These are phyloP conservation scores for Aspergillus calidoustus DNA, from an alignment of 2,329 filamentous ascomycete species.

Conservation along the genomic window DNA sequence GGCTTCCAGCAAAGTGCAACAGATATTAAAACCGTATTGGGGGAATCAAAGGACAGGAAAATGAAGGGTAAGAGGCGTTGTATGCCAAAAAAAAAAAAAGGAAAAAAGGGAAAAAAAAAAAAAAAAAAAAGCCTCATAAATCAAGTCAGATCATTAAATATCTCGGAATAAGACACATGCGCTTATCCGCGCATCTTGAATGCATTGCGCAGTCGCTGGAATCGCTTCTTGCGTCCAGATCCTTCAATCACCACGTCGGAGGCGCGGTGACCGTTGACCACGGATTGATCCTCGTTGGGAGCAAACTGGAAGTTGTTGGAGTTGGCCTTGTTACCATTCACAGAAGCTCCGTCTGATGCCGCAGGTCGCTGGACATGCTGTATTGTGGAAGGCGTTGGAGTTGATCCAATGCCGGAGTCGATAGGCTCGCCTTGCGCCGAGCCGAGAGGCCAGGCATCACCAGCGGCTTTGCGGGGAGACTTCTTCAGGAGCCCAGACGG, in stretches of 20 bases:
- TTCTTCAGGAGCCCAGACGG: conserved; percentile 37
- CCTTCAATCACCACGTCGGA: conserved; percentile 40
- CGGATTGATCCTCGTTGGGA: background rate
- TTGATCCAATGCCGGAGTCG: conserved; percentile 5
- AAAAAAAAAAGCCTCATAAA: conserved; percentile 1
- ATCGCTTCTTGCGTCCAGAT: conserved; percentile 51
- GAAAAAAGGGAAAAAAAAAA: too few species aligned
- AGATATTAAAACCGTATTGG: conserved; percentile 19
- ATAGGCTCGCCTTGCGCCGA: conserved; percentile 15
- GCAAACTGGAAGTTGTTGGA: background rate
- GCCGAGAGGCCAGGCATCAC: conserved; percentile 34
- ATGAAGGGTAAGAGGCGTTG: background rate
- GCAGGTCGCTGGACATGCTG: conserved; percentile 12
- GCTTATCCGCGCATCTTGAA: conserved; percentile 42
- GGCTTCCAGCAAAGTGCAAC: conserved; percentile 4
- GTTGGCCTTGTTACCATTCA: conserved; percentile 13
- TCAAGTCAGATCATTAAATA: background rate
- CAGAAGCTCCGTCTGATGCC: conserved; percentile 22
- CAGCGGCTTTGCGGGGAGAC: conserved; percentile 26
- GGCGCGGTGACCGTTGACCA: conserved; percentile 15
- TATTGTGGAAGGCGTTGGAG: background rate
- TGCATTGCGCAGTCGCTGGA: conserved; percentile 49
- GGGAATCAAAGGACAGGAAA: conserved; percentile 5
- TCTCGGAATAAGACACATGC: background rate
- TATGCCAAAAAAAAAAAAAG: conserved; percentile 1